Evolutionary conservation across 139 green algal species (phyloP).

Genomic region (Coelastrella sp.): DNA sequence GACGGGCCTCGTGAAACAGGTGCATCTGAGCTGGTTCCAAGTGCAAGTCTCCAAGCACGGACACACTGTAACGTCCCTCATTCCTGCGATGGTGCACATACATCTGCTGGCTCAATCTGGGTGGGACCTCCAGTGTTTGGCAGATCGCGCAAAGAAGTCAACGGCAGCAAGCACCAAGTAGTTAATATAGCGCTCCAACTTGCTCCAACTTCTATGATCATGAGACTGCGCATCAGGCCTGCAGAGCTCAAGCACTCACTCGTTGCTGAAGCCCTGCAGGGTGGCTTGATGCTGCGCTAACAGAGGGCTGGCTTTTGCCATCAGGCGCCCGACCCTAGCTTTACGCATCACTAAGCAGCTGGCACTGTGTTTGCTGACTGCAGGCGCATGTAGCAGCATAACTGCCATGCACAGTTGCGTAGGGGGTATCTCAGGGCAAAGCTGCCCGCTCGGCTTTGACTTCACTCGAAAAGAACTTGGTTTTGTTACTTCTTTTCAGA

Average conservation of each 20-base stretch:
- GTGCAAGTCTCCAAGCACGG: slow-evolving; percentile 86
- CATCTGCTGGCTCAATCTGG: neutral
- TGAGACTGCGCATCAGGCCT: no score
- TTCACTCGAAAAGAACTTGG: no score
- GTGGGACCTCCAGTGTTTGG: neutral
- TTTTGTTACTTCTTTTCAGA: no score
- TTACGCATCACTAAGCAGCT: neutral
- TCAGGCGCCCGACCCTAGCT: neutral
- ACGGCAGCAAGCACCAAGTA: no score
- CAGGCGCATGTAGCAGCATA: no score
- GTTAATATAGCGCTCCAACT: no score
- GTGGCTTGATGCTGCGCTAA: neutral
- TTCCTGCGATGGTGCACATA: neutral
- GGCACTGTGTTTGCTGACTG: no score
- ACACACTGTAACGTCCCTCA: slow-evolving; percentile 54
- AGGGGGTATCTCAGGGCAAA: no score
- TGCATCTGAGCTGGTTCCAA: slow-evolving; percentile 76
- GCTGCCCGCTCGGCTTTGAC: no score
- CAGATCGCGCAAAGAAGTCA: neutral
- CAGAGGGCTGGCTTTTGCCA: neutral
- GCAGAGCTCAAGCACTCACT: neutral
- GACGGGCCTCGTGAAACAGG: slow-evolving; percentile 73
- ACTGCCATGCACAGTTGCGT: no score
- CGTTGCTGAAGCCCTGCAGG: neutral
- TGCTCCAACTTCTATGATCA: no score